These are phyloP conservation scores for Mycocentrospora acerina DNA, from an alignment of 2,329 filamentous ascomycete species.

Conservation along the genomic window DNA sequence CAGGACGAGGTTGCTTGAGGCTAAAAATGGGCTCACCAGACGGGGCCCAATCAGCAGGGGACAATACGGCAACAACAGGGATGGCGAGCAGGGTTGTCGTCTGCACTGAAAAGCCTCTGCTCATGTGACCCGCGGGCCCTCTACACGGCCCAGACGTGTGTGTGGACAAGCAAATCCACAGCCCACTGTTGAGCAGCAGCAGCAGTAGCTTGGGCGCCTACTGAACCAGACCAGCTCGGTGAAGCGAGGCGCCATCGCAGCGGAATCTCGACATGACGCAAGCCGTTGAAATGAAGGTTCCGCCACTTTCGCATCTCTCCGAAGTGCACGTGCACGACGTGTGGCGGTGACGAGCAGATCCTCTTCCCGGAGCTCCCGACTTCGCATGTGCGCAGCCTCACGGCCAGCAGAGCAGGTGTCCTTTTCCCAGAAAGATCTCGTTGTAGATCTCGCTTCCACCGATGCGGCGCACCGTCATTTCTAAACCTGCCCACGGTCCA, in stretches of 20 bases:
- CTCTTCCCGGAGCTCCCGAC: slow-evolving; percentile 15
- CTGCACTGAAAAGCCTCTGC: slow-evolving; percentile 21
- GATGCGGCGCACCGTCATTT: too few species aligned
- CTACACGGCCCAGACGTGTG: slow-evolving; percentile 28
- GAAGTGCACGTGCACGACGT: slow-evolving; percentile 14
- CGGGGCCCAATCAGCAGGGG: slow-evolving; percentile 36
- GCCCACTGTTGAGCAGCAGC: slow-evolving; percentile 28
- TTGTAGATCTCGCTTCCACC: too few species aligned
- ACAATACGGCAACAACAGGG: too few species aligned
- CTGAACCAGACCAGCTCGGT: slow-evolving; percentile 38
- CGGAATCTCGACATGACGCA: too few species aligned
- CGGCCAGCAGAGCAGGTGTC: background rate
- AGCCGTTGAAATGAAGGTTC: slow-evolving; percentile 5
- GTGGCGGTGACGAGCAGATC: slow-evolving; percentile 26
- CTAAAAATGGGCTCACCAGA: slow-evolving; percentile 39
- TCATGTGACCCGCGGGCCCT: slow-evolving; percentile 35
- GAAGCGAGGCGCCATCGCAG: slow-evolving; percentile 7
- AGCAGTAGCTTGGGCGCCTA: slow-evolving; percentile 40
- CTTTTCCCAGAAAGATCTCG: background rate
- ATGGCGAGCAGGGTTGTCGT: slow-evolving; percentile 28
- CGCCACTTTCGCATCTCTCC: slow-evolving; percentile 13
- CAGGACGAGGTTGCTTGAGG: slow-evolving; percentile 41
- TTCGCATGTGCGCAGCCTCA: background rate
- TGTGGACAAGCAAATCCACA: slow-evolving; percentile 17
- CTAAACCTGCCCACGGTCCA: background rate